A percentile compares a stretch with the other conserved stretches of the same genome.
Conservation (phyloP, 331 rosid genomes). For the Cydonia oblonga region DNA sequence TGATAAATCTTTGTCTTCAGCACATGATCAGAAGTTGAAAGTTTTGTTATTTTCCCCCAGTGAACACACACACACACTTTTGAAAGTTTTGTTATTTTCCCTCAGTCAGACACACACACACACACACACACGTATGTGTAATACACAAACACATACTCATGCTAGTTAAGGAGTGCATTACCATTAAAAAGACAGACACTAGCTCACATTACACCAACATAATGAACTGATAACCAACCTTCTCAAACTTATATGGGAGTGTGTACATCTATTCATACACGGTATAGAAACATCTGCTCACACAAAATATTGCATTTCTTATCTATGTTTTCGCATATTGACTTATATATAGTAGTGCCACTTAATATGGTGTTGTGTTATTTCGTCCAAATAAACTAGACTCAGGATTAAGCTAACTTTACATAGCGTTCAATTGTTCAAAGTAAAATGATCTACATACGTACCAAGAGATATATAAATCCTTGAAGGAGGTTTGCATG, state of each 20-base stretch:
- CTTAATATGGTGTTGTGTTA: neutral
- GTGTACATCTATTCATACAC: neutral
- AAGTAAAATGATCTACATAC: slow-evolving; percentile 1
- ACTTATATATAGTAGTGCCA: neutral
- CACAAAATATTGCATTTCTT: neutral
- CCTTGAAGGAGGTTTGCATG: slow-evolving; percentile 62
- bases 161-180: neutral
- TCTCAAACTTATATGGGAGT: neutral
- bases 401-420: neutral
- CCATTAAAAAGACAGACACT: too few species aligned
- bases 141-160: neutral
- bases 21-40: neutral
- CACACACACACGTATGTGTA: neutral
- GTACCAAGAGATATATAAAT: slow-evolving; percentile 74
- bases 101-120: neutral
- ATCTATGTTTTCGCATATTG: neutral
- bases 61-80: too few species aligned
- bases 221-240: too few species aligned
- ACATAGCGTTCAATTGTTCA: neutral
- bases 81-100: neutral
- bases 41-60: too few species aligned
- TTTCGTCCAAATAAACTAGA: neutral
- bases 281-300: neutral
- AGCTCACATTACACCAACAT: too few species aligned
- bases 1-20: neutral